phyloP scores from a whole-genome alignment of 257 asterid genomes.

The Gentiana straminea region DNA sequence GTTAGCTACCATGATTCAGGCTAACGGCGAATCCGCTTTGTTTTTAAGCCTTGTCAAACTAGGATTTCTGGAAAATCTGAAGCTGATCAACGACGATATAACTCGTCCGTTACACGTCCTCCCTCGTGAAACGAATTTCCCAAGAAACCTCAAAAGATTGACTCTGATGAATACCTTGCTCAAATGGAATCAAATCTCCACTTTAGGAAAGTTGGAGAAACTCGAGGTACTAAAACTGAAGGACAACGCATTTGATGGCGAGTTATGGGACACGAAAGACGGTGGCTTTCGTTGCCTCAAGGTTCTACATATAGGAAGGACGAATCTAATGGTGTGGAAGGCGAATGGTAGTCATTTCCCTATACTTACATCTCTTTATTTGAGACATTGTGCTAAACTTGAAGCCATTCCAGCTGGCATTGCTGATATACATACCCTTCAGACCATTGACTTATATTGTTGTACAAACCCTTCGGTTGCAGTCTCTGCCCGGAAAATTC shows the following conservation, averaged over 20 bases:
- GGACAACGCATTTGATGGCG: constrained; percentile 11
- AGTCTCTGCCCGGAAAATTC: constrained; percentile 3
- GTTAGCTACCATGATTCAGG: constrained; percentile 22
- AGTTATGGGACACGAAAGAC: constrained; percentile 7
- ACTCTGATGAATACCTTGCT: constrained; percentile 8
- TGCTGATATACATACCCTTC: neutral
- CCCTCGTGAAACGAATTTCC: constrained; percentile 8
- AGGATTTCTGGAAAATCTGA: constrained; percentile 28
- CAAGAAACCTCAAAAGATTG: constrained; percentile 9
- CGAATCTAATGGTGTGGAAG: constrained; percentile 10
- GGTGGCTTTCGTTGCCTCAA: constrained; percentile 11
- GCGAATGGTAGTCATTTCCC: constrained; percentile 6
- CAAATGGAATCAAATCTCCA: constrained; percentile 8
- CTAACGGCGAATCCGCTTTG: constrained; percentile 13
- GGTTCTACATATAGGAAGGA: constrained; percentile 10
- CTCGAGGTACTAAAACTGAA: constrained; percentile 15
- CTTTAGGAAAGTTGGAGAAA: constrained; percentile 3
- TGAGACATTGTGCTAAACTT: neutral
- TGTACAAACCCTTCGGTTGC: neutral
- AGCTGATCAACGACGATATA: constrained; percentile 31
- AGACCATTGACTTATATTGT: neutral
- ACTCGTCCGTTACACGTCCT: neutral
- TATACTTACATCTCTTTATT: neutral
- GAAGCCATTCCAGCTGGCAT: constrained; percentile 1
- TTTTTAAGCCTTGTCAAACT: constrained; percentile 33